Conservation (phyloP, 2,329 filamentous ascomycete species). For the Diaporthe helianthi region DNA sequence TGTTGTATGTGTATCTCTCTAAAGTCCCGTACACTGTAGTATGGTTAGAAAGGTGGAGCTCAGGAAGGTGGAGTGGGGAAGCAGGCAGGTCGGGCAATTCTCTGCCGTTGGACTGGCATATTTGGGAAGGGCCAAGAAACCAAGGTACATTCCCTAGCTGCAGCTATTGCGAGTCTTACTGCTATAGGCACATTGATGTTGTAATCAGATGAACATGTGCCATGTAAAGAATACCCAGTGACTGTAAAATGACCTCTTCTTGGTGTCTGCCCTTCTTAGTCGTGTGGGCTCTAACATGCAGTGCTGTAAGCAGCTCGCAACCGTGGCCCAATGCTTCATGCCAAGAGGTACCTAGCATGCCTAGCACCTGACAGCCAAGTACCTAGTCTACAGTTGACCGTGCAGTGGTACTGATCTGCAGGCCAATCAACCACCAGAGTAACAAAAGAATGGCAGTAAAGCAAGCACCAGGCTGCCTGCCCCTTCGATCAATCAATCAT, state of each 20-base stretch:
- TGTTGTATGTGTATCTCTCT: not conserved
- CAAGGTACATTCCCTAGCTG: not conserved
- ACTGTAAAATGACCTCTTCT: too few species aligned
- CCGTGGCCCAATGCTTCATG: not conserved
- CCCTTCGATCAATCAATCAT: not conserved
- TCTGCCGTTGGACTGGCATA: not conserved
- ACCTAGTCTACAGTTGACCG: not conserved
- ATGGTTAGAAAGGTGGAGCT: not conserved
- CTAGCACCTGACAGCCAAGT: not conserved
- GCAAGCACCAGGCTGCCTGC: not conserved
- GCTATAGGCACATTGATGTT: not conserved
- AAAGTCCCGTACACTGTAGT: not conserved
- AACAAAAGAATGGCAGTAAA: too few species aligned
- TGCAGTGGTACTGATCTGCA: not conserved
- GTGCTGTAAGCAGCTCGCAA: not conserved
- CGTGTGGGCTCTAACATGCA: not conserved
- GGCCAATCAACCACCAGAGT: not conserved
- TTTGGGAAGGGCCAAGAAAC: slow-evolving; percentile 6
- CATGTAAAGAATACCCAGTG: not conserved
- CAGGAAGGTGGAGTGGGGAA: not conserved
- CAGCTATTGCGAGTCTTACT: not conserved
- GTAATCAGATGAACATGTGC: not conserved
- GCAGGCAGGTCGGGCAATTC: slow-evolving; percentile 7
- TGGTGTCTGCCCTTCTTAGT: not conserved
- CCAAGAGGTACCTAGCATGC: slow-evolving; percentile 6